phyloP scores from a whole-genome alignment of 2,329 filamentous ascomycete species.

The Apiospora phragmitis region DNA sequence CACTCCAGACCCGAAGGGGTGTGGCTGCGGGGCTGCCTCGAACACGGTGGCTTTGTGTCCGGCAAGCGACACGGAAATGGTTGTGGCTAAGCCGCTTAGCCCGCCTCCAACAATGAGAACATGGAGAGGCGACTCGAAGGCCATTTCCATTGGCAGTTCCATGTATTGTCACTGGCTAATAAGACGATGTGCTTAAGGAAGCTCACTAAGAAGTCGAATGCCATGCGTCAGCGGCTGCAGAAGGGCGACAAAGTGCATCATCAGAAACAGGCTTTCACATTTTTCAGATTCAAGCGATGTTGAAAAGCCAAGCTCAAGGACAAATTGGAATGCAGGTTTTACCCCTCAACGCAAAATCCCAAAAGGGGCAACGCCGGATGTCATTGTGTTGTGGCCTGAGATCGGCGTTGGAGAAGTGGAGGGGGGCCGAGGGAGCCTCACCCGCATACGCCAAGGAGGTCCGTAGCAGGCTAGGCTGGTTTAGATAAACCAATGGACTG shows the following conservation, averaged over 20 bases:
- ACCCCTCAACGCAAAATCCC: background rate
- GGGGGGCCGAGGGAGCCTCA: background rate
- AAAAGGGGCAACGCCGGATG: background rate
- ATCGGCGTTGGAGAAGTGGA: background rate
- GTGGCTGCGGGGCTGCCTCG: background rate
- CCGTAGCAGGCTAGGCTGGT: too few species aligned
- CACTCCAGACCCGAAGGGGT: constrained; percentile 8
- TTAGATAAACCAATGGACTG: too few species aligned
- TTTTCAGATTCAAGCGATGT: background rate
- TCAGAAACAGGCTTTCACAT: background rate
- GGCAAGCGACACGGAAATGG: constrained; percentile 10
- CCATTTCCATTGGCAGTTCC: background rate
- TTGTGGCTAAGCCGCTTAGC: constrained; percentile 13
- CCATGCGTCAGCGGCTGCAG: background rate
- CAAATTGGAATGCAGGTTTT: background rate
- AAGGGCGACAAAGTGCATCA: background rate
- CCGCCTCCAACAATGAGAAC: constrained; percentile 11
- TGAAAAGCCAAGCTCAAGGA: background rate
- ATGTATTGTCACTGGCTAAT: background rate
- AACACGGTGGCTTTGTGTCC: constrained; percentile 10
- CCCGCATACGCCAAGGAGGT: background rate
- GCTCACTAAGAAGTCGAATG: background rate
- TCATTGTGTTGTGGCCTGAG: background rate
- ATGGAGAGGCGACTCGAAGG: background rate
- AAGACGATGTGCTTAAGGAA: background rate